Percentiles rank a stretch among this genome's conserved stretches.
These are phyloP conservation scores for Massarina eburnea DNA, from an alignment of 2,329 filamentous ascomycete species.

Conservation along the genomic window DNA sequence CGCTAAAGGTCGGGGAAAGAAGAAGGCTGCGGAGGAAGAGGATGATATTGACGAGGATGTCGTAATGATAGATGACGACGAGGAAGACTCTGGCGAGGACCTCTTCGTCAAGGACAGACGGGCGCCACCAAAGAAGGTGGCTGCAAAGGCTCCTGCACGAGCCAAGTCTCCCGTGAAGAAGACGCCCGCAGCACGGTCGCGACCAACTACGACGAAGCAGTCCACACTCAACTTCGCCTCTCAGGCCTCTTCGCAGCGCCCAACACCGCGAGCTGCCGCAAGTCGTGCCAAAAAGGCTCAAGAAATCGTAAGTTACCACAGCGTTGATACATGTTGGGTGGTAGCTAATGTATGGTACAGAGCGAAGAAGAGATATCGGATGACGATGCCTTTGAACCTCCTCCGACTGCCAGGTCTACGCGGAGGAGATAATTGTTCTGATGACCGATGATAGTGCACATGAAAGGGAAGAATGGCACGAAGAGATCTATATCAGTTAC, in stretches of 20 bases:
- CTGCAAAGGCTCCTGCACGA: constrained; percentile 19
- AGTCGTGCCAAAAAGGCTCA: constrained; percentile 35
- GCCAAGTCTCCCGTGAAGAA: constrained; percentile 34
- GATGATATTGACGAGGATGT: constrained; percentile 44
- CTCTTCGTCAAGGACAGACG: constrained; percentile 43
- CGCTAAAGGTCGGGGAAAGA: constrained; percentile 44
- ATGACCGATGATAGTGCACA: too few relatives aligned
- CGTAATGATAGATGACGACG: constrained; percentile 49
- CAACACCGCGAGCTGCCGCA: constrained; percentile 25
- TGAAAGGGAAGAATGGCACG: too few relatives aligned
- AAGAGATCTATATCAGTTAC: neutral
- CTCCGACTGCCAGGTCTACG: constrained; percentile 25
- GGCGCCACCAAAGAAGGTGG: constrained; percentile 21
- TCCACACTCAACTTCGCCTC: constrained; percentile 46
- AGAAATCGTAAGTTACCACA: constrained; percentile 42
- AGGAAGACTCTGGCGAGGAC: constrained; percentile 50
- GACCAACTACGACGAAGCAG: constrained; percentile 35
- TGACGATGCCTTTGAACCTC: constrained; percentile 45
- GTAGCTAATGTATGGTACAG: constrained; percentile 21
- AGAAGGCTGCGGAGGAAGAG: constrained; percentile 45
- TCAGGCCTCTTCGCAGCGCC: constrained; percentile 39
- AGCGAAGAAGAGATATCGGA: constrained; percentile 47
- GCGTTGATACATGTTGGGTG: neutral
- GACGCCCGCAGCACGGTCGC: constrained; percentile 19
- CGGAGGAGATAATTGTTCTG: constrained; percentile 25